A percentile compares a stretch with the other conserved stretches of the same genome.
Evolutionary conservation across 2,329 filamentous ascomycete species (phyloP).

Genomic region (Moelleriella libera): DNA sequence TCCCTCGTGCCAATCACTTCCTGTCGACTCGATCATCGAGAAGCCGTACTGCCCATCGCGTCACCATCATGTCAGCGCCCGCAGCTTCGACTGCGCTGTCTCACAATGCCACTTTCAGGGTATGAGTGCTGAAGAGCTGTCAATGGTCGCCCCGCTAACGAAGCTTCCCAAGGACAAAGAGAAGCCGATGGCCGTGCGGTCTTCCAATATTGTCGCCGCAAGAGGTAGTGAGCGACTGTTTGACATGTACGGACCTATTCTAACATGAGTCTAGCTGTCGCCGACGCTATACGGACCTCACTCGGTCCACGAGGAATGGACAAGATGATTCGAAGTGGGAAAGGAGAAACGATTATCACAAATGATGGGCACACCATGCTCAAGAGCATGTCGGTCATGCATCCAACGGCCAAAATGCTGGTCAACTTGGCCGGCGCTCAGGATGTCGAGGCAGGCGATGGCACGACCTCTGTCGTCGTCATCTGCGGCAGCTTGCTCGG

Average conservation of each 20-base stretch:
- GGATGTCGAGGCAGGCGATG: slow-evolving; percentile 96
- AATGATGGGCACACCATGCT: slow-evolving; percentile 99
- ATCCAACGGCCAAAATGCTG: slow-evolving; percentile 98
- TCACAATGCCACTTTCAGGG: slow-evolving; percentile 42
- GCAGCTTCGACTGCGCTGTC: slow-evolving; percentile 21
- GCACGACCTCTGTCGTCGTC: slow-evolving; percentile 94
- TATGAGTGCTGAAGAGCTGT: slow-evolving; percentile 16
- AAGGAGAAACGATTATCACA: slow-evolving; percentile 96
- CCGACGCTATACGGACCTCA: slow-evolving; percentile 94
- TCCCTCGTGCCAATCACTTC: no score
- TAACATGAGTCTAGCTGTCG: slow-evolving; percentile 51
- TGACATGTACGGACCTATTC: background rate
- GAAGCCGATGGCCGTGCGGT: slow-evolving; percentile 95
- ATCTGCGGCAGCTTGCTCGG: slow-evolving; percentile 91
- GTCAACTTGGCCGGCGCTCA: slow-evolving; percentile 94
- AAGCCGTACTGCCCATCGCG: slow-evolving; percentile 2
- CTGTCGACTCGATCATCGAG: no score
- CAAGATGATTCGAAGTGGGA: slow-evolving; percentile 97
- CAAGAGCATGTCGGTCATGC: slow-evolving; percentile 97
- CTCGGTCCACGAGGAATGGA: slow-evolving; percentile 95
- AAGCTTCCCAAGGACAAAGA: slow-evolving; percentile 57
- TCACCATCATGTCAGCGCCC: slow-evolving; percentile 29
- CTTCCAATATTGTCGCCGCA: slow-evolving; percentile 92
- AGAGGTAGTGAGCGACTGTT: slow-evolving; percentile 48
- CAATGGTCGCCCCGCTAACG: slow-evolving; percentile 16